A percentile compares a stretch with the other conserved stretches of the same genome.
Evolutionary conservation across 129 eudicot species (phyloP).

Genomic region (Artemisia argyi): DNA sequence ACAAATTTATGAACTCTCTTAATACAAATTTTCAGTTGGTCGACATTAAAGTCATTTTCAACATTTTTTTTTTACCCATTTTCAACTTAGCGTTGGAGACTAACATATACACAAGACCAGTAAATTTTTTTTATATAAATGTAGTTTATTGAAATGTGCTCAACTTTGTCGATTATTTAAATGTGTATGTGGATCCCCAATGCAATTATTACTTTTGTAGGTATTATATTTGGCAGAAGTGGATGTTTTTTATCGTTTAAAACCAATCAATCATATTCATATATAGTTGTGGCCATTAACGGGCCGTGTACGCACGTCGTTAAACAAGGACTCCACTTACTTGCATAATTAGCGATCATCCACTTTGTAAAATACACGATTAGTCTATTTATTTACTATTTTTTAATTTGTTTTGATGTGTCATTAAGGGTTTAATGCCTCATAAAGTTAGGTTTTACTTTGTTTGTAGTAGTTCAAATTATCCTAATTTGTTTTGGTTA

Average conservation of each 20-base stretch:
- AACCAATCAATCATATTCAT: slow-evolving; percentile 15
- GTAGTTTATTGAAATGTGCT: background rate
- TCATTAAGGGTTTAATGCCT: background rate
- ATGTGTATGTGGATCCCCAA: no score
- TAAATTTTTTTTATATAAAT: background rate
- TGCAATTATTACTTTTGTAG: background rate
- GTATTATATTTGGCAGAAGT: background rate
- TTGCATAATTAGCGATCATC: slow-evolving; percentile 3
- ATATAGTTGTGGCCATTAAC: slow-evolving; percentile 20
- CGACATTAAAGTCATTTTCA: no score
- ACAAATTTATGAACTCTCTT: no score
- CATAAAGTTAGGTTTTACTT: background rate
- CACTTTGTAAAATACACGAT: background rate
- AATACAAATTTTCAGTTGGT: no score
- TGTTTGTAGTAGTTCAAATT: background rate
- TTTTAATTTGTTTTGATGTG: background rate
- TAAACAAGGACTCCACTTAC: background rate
- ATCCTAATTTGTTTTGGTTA: background rate
- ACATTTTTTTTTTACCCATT: no score
- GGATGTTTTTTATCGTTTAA: background rate
- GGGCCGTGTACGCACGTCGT: slow-evolving; percentile 36
- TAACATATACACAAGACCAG: background rate
- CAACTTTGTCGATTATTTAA: background rate
- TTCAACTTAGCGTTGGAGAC: no score
- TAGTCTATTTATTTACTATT: background rate